Conservation (phyloP, 1,284 basidiomycete species). For the Laetiporus sulphureus region DNA sequence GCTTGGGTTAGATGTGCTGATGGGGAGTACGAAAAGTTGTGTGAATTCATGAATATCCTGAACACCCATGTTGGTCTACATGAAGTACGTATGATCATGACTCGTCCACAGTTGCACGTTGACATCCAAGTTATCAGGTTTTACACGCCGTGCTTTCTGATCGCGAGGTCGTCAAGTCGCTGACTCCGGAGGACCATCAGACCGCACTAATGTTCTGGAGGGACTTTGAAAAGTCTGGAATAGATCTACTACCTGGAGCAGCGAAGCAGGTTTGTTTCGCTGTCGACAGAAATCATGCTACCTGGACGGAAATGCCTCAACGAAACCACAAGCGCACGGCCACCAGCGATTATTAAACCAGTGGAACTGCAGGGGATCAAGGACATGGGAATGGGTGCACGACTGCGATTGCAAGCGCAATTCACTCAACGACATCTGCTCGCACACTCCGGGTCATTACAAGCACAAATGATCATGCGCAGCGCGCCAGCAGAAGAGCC, state of each 20-base stretch:
- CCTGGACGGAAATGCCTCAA: constrained; percentile 85
- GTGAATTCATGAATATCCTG: constrained; percentile 96
- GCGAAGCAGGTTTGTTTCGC: constrained; percentile 78
- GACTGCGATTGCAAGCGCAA: constrained; percentile 65
- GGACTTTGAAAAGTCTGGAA: constrained; percentile 97
- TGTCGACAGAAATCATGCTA: constrained; percentile 89
- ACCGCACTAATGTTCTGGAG: constrained; percentile 92
- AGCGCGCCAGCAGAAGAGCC: constrained; percentile 81
- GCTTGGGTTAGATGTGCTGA: constrained; percentile 84
- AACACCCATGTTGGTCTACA: constrained; percentile 95
- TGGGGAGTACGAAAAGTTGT: constrained; percentile 84
- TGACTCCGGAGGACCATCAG: constrained; percentile 64
- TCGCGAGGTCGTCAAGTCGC: constrained; percentile 49
- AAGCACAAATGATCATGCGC: constrained; percentile 89
- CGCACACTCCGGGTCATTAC: constrained; percentile 78
- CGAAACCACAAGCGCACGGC: constrained; percentile 51
- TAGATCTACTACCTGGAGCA: constrained; percentile 76
- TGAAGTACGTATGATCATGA: constrained; percentile 55
- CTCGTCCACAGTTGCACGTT: not conserved
- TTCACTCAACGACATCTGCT: constrained; percentile 66
- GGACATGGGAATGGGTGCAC: constrained; percentile 62
- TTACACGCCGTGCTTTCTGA: constrained; percentile 60
- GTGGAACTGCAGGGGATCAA: constrained; percentile 62
- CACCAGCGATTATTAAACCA: constrained; percentile 59
- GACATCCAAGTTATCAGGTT: constrained; percentile 36